phyloP scores from a whole-genome alignment of 2,329 filamentous ascomycete genomes.

The Fusarium sp. region DNA sequence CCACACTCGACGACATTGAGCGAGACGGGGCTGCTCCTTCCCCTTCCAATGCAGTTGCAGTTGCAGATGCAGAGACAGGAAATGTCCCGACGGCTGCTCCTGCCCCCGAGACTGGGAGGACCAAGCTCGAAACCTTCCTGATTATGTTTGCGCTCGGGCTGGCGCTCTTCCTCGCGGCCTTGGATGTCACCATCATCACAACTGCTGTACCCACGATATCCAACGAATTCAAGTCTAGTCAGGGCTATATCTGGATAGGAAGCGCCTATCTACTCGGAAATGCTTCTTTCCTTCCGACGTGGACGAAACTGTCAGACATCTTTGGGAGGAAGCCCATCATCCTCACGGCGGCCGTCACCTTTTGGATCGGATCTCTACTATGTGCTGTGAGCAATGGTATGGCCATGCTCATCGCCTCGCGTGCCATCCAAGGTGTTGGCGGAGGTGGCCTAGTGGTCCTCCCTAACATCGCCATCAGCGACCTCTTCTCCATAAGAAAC shows the following conservation, averaged over 20 bases:
- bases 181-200: conserved; percentile 73
- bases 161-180: conserved; percentile 65
- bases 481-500: conserved; percentile 65
- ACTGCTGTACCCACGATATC: conserved; percentile 76
- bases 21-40: conserved; percentile 31
- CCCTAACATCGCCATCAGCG: conserved; percentile 69
- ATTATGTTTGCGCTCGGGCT: conserved; percentile 58
- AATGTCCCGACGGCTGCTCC: conserved; percentile 11
- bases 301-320: conserved; percentile 73
- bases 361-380: conserved; percentile 66
- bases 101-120: conserved; percentile 30
- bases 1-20: conserved; percentile 46
- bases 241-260: conserved; percentile 84
- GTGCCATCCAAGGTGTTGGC: conserved; percentile 69
- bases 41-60: background rate
- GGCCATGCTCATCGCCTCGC: conserved; percentile 65
- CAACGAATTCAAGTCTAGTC: conserved; percentile 71
- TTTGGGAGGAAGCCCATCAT: conserved; percentile 69
- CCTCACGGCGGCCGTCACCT: conserved; percentile 62
- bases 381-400: conserved; percentile 64
- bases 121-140: conserved; percentile 53
- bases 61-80: background rate
- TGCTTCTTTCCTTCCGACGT: conserved; percentile 75
- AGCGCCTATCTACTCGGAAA: conserved; percentile 79
- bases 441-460: conserved; percentile 70